Evolutionary conservation across 2,329 filamentous ascomycete genomes (phyloP), one percentile per base, ranked within the genome.

Genomic region (Pseudocercospora musae): DNA sequence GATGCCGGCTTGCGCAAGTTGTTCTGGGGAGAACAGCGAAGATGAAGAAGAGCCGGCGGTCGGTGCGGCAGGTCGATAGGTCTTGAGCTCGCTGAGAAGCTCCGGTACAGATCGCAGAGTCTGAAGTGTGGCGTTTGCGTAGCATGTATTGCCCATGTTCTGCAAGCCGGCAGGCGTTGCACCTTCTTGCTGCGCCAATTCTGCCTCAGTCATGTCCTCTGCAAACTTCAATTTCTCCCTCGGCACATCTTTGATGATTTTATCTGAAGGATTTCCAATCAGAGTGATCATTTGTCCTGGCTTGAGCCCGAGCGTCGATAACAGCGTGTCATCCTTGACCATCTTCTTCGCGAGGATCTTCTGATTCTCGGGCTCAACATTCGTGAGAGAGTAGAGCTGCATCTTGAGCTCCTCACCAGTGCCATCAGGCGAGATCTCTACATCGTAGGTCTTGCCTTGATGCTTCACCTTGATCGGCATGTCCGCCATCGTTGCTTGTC

Each of bases 111-210:
- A 85, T 65, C 91, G 88, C 68, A 99, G 81, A 3, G 92, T 89
- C 77, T 99, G 96, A n/a, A 99, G 83, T 0, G 94, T 96, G 55
- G 95, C 95, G 82, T 99, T 99, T 73, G 98, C 87, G 76, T 99
- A 99, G 81, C 95, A 99, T 3, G 96, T 99, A 78, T 99, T 99
- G 70, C 96, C 95, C 64, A 97, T 81, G 74, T 99, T 99, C 75
- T 90, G 85, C 65, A 99, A 81, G 52, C 95, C 95, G 60, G 93
- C 90, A 1, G 96, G 95, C 50, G 85, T 94, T 53, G 93, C 93
- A 62, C 91, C 92, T 63, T 89, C 89, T 74, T 89, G 86, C 76
- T 88, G 87, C 21, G 95, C 94, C 57, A 88, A 86, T 77, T 98
- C 94, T 29, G 92, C 93, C 75, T 96, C 93, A 25, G 91, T 96